Evolutionary conservation across 768 basidiomycete genomes (phyloP).

Genomic region (Boletellus sp.): DNA sequence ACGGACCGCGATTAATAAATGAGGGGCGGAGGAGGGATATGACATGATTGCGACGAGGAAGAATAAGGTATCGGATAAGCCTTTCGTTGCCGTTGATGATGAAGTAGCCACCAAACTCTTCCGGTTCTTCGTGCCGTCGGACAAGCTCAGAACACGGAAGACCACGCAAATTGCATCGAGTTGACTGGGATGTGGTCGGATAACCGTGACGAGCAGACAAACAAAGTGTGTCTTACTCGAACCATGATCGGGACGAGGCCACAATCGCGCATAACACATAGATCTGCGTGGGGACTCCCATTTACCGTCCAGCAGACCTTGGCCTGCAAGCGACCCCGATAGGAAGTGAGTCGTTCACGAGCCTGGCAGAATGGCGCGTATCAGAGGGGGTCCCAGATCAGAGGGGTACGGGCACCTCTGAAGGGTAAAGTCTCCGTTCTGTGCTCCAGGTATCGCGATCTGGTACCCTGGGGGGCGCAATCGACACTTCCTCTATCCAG

Average conservation of each 20-base stretch:
- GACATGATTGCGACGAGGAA: conserved; percentile 94
- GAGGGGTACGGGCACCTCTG: conserved; percentile 57
- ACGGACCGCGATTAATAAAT: conserved; percentile 88
- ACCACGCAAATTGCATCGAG: conserved; percentile 84
- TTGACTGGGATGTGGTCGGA: conserved; percentile 53
- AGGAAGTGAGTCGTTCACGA: conserved; percentile 89
- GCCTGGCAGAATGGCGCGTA: conserved; percentile 47
- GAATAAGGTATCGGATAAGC: conserved; percentile 94
- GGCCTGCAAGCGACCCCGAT: conserved; percentile 84
- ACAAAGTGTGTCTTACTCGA: conserved; percentile 56
- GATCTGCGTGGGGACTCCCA: conserved; percentile 58
- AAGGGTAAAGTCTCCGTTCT: conserved; percentile 80
- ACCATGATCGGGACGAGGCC: conserved; percentile 97
- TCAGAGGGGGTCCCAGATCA: conserved; percentile 5
- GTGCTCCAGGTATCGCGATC: conserved; percentile 73
- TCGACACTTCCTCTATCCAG: conserved; percentile 82
- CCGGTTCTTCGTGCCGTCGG: conserved; percentile 88
- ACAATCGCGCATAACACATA: conserved; percentile 74
- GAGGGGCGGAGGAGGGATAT: conserved; percentile 89
- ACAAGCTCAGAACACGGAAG: conserved; percentile 87
- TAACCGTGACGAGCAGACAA: neutral
- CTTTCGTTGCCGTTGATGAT: conserved; percentile 99
- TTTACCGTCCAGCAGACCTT: conserved; percentile 82
- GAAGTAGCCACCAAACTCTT: conserved; percentile 99
- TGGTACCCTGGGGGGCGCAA: conserved; percentile 82